Evolutionary conservation across 2,329 filamentous ascomycete genomes (phyloP).

Genomic region (Neospermospora avenae): DNA sequence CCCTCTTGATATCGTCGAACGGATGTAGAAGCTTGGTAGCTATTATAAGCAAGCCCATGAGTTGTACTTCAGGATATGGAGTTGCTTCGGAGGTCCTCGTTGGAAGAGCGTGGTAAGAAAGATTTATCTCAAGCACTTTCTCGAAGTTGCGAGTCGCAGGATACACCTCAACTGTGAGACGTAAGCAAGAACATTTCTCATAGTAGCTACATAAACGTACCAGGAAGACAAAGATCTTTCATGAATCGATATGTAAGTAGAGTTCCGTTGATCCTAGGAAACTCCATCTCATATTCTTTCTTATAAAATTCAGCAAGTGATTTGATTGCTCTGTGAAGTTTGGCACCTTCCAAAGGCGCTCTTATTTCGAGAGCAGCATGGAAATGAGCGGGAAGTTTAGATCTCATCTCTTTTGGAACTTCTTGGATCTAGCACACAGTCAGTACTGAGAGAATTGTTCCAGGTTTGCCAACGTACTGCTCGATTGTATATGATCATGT

Average conservation of each 20-base stretch:
- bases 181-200: constrained; percentile 2
- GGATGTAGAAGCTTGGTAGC: constrained; percentile 78
- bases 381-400: constrained; percentile 60
- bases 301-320: constrained; percentile 62
- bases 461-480: constrained; percentile 49
- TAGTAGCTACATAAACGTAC: constrained; percentile 43
- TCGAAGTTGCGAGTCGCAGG: constrained; percentile 53
- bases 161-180: constrained; percentile 59
- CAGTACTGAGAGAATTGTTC: neutral
- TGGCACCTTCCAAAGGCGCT: constrained; percentile 46
- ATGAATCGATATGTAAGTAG: constrained; percentile 68
- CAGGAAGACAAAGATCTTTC: constrained; percentile 69
- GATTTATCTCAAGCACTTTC: constrained; percentile 44
- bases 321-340: constrained; percentile 62
- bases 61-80: constrained; percentile 69
- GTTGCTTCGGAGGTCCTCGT: constrained; percentile 44
- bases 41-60: constrained; percentile 69
- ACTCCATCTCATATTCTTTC: constrained; percentile 63
- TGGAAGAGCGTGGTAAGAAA: constrained; percentile 52
- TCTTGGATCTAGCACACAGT: constrained; percentile 45
- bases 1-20: constrained; percentile 56
- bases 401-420: constrained; percentile 62
- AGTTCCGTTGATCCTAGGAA: constrained; percentile 70
- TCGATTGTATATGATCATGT: constrained; percentile 68
- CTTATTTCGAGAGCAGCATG: constrained; percentile 55